Percentiles rank a stretch among this genome's conserved stretches.
Conservation (phyloP, 495 filamentous ascomycete genomes). For the Trichodelitschia bisporula region DNA sequence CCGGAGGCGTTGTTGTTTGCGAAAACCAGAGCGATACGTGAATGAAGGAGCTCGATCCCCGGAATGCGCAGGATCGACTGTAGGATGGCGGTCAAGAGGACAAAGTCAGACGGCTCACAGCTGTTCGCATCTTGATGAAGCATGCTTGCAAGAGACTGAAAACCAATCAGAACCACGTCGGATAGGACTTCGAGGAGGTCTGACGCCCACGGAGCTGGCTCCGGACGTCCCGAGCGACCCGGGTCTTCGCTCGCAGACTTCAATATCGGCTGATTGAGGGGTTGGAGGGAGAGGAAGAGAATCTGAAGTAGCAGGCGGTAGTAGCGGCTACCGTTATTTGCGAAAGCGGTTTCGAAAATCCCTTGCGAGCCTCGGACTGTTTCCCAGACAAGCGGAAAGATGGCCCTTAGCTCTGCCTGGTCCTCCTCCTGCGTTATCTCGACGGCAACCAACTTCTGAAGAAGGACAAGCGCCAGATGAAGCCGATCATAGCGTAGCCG, state of each 20-base stretch:
- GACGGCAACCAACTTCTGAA: slow-evolving; percentile 57
- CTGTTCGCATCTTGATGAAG: slow-evolving; percentile 33
- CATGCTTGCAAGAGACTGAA: slow-evolving; percentile 48
- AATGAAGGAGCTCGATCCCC: slow-evolving; percentile 32
- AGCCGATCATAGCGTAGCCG: slow-evolving; percentile 43
- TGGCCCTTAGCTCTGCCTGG: slow-evolving; percentile 30
- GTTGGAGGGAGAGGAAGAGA: slow-evolving; percentile 57
- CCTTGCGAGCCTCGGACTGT: slow-evolving; percentile 35
- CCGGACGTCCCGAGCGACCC: slow-evolving; percentile 4
- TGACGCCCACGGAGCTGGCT: slow-evolving; percentile 9
- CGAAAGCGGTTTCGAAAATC: slow-evolving; percentile 37
- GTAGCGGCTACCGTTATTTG: slow-evolving; percentile 38
- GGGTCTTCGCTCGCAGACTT: too few relatives aligned
- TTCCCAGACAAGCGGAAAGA: slow-evolving; percentile 42
- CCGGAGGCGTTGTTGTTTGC: slow-evolving; percentile 38
- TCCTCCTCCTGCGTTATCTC: too few relatives aligned
- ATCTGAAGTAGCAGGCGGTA: slow-evolving; percentile 65
- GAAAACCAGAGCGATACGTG: slow-evolving; percentile 36
- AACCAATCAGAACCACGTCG: slow-evolving; percentile 53
- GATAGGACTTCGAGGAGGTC: slow-evolving; percentile 48
- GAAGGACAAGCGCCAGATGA: slow-evolving; percentile 49
- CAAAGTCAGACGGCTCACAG: slow-evolving; percentile 43
- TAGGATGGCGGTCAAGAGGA: slow-evolving; percentile 69
- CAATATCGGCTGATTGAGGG: too few relatives aligned
- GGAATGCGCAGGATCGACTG: slow-evolving; percentile 58